A percentile compares a stretch with the other conserved stretches of the same genome.
Conservation (phyloP, 2,329 filamentous ascomycete genomes). For the Aspergillus texensis region DNA sequence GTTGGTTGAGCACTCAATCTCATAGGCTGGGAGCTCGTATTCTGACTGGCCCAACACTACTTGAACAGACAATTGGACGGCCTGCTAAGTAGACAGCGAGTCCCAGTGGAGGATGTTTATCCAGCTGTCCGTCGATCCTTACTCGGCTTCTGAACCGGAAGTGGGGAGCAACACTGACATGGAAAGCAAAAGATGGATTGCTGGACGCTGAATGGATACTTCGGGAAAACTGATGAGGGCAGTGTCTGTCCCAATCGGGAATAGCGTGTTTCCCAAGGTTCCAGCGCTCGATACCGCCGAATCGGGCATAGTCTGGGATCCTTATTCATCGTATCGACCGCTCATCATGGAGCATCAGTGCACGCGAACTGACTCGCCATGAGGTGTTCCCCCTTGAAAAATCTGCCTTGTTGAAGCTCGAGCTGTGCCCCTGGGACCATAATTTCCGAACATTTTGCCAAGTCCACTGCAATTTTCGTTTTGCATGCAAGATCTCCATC, state of each 20-base stretch:
- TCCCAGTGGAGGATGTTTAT: neutral
- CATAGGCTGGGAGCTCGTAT: neutral
- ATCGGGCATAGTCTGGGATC: neutral
- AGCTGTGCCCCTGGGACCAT: neutral
- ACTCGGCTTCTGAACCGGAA: neutral
- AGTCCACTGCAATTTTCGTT: neutral
- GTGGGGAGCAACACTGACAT: neutral
- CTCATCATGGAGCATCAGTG: neutral
- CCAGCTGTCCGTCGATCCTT: neutral
- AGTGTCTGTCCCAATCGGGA: neutral
- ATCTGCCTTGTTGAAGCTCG: neutral
- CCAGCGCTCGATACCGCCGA: neutral
- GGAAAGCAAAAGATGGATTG: neutral
- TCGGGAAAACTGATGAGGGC: neutral
- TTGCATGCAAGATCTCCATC: neutral
- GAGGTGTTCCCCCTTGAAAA: neutral
- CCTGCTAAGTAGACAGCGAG: neutral
- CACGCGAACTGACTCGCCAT: neutral
- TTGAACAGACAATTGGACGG: neutral
- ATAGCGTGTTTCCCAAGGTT: neutral
- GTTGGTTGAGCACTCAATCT: neutral
- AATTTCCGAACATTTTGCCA: neutral
- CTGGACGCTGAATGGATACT: neutral
- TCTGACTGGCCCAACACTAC: neutral
- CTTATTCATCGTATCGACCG: neutral